Conservation (phyloP, 768 basidiomycete genomes). For the Auricularia auricula-judae region DNA sequence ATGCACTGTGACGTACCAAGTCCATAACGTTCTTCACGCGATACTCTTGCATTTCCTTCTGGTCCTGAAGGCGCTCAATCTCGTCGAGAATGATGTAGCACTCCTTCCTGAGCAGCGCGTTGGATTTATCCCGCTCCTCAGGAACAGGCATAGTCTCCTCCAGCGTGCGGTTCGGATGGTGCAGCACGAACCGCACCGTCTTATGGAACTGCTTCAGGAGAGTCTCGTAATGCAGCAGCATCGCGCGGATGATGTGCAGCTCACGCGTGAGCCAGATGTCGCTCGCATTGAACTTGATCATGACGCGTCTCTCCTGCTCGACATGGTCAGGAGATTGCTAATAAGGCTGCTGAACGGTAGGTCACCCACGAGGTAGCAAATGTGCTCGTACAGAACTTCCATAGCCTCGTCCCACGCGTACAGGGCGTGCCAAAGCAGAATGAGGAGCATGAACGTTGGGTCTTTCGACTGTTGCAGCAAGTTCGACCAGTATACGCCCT, state of each 20-base stretch:
- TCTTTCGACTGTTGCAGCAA: conserved; percentile 26
- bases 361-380: conserved; percentile 35
- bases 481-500: conserved; percentile 30
- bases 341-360: background rate
- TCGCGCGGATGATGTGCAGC: conserved; percentile 45
- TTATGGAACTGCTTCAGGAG: conserved; percentile 45
- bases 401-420: conserved; percentile 55
- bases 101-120: conserved; percentile 4
- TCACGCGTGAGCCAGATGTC: conserved; percentile 37
- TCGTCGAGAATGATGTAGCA: conserved; percentile 6
- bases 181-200: conserved; percentile 36
- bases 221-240: conserved; percentile 43
- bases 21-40: conserved; percentile 25
- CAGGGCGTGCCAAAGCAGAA: conserved; percentile 45
- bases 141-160: conserved; percentile 12
- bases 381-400: conserved; percentile 39
- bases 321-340: background rate
- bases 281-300: conserved; percentile 19
- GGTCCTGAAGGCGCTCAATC: conserved; percentile 6
- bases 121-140: background rate
- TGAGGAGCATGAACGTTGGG: conserved; percentile 43
- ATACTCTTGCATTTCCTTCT: conserved; percentile 18
- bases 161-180: conserved; percentile 40
- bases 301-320: conserved; percentile 34
- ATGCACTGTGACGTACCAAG: conserved; percentile 13